phyloP scores from a whole-genome alignment of 805 yeast genomes.

The Hanseniaspora jakobsenii region DNA sequence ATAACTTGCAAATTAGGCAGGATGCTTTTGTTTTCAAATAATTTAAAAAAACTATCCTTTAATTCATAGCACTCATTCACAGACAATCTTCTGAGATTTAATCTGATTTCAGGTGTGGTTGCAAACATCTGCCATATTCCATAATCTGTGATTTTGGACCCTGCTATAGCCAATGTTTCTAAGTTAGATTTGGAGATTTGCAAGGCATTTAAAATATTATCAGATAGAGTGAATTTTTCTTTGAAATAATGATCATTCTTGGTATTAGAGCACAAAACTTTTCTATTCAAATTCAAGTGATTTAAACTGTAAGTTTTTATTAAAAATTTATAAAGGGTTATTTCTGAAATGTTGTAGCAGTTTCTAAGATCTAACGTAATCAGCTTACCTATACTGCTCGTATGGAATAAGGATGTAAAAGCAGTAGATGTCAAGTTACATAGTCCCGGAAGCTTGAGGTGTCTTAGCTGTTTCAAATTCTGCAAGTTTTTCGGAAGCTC shows the following conservation, averaged over 20 bases:
- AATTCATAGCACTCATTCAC: conserved; percentile 9
- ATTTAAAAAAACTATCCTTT: conserved; percentile 1
- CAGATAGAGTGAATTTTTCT: conserved; percentile 6
- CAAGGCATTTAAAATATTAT: conserved; percentile 9
- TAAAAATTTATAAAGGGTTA: neutral
- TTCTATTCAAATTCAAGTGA: conserved; percentile 13
- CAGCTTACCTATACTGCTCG: neutral
- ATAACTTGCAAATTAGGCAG: conserved; percentile 15
- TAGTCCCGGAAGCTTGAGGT: conserved; percentile 6
- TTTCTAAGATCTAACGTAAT: conserved; percentile 9
- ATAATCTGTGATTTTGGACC: conserved; percentile 67
- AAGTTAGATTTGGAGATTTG: conserved; percentile 20
- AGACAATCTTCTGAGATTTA: conserved; percentile 4
- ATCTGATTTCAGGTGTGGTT: conserved; percentile 2
- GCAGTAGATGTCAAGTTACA: conserved; percentile 7
- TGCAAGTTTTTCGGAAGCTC: neutral
- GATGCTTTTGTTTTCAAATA: conserved; percentile 3
- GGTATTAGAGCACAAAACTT: conserved; percentile 1
- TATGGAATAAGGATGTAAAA: neutral
- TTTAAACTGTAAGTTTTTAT: conserved; percentile 4
- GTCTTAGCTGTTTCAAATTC: neutral
- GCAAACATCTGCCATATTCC: conserved; percentile 67
- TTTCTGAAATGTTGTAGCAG: conserved; percentile 11
- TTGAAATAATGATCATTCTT: neutral
- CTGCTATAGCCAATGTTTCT: conserved; percentile 75